A percentile compares a stretch with the other conserved stretches of the same genome.
These are phyloP conservation scores for Capsella bursapastoris DNA, from an alignment of 345 rosid genomes.

Conservation along the genomic window DNA sequence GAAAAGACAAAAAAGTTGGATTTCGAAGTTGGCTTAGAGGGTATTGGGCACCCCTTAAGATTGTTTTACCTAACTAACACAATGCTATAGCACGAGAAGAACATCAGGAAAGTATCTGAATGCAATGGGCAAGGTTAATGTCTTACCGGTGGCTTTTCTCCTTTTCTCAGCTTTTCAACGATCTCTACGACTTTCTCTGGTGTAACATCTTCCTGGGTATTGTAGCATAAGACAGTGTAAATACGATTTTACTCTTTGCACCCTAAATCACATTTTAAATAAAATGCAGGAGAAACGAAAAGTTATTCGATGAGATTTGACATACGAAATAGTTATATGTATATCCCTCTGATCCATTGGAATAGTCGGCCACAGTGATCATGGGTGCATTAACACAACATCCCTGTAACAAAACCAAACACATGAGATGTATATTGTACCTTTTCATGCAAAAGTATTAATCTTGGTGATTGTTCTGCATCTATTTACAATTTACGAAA, in stretches of 20 bases:
- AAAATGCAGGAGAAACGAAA: constrained; percentile 19
- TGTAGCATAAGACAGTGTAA: constrained; percentile 35
- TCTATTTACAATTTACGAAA: neutral
- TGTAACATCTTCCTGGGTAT: constrained; percentile 93
- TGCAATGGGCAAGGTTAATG: constrained; percentile 4
- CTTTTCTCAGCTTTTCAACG: constrained; percentile 82
- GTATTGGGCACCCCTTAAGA: neutral
- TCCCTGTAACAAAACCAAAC: constrained; percentile 64
- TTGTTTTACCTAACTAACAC: neutral
- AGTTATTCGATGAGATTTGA: constrained; percentile 27
- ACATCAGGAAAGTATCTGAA: constrained; percentile 12
- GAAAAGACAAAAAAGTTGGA: constrained; percentile 33
- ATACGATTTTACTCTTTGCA: neutral
- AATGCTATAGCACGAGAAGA: neutral
- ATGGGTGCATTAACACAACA: constrained; percentile 98
- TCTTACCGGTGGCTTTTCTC: constrained; percentile 90
- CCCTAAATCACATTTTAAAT: neutral
- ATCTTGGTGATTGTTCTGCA: neutral
- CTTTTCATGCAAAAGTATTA: neutral
- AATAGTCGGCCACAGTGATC: constrained; percentile 97
- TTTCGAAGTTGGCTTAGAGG: neutral
- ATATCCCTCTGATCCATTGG: constrained; percentile 95
- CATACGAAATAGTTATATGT: constrained; percentile 91
- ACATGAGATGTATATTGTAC: neutral
- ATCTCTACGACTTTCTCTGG: constrained; percentile 90